Base-by-base conservation (phyloP, 2,329 filamentous ascomycete species). In the Amphichorda felina region DNA sequence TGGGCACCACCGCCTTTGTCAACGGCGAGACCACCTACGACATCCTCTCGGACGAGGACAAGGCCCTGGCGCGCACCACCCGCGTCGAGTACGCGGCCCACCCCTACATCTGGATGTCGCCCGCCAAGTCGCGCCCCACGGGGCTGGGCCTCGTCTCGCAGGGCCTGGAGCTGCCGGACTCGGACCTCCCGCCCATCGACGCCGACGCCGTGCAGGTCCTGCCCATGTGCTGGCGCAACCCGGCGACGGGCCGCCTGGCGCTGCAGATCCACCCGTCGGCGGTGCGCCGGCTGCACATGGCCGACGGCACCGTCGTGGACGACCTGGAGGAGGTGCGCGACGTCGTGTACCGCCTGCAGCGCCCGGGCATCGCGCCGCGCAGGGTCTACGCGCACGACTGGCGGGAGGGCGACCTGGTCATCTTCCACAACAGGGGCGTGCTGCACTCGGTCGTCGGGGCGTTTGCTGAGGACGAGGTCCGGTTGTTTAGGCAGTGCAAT, bases 91-190 rank as follows among this genome's bases (percentile, higher is more conserved):
- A 88, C 50, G 81, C 82, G 0, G 68, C 82, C 3, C 82, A 88
- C 46, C 82, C 82, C 5, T 88, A 88, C 55, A 74, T 88, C 41
- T 89, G 82, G 82, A 88, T 88, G 79, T 75, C 69, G 39, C 53
- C 63, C 17, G 79, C 82, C 31, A 74, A 72, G 46, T 78, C 79
- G 27, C 72, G 72, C 13, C 63, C 79, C 6, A 73, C 76, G 34
- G 83, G 82, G 0, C 69, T 88, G 0, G 83, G 82, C n/a, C 58
- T 88, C 38, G 60, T 80, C 18, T 79, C 75, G 1, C 75, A 84
- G 39, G 70, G 63, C 32, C 66, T 68, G 24, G 82, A 88, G 47
- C 61, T 86, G 1, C 53, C 72, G 0, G 35, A 64, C 1, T 56
- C 58, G 3, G 66, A 80, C 4, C 64, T 88, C 0, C 82, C 82